Conservation (phyloP, 352 stramenopile genomes). For the Phytopythium litorale region DNA sequence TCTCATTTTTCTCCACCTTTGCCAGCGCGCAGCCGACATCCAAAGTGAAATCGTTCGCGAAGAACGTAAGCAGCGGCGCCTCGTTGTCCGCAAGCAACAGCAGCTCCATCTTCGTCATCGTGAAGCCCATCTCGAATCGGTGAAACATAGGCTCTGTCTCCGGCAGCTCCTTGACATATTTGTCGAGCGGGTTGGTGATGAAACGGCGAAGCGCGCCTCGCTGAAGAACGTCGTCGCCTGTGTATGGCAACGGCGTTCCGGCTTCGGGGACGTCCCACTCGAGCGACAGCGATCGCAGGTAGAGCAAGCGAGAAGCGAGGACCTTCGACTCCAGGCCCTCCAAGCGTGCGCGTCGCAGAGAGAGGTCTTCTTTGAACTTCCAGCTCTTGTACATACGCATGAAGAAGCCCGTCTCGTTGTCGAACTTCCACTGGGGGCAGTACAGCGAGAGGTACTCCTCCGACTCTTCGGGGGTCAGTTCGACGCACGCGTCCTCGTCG, state of each 20-base stretch:
- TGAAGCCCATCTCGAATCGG: conserved; percentile 46
- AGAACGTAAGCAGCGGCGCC: conserved; percentile 49
- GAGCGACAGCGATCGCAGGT: conserved; percentile 53
- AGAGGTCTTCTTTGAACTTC: conserved; percentile 40
- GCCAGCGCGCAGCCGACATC: conserved; percentile 44
- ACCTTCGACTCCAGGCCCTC: conserved; percentile 49
- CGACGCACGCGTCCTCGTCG: conserved; percentile 61
- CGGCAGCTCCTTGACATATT: conserved; percentile 52
- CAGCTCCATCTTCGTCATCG: conserved; percentile 45
- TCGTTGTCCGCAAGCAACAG: conserved; percentile 47
- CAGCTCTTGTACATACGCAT: conserved; percentile 32
- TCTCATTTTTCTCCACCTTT: conserved; percentile 27
- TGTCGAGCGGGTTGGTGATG: conserved; percentile 50
- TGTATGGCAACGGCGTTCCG: conserved; percentile 43
- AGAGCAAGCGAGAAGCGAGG: conserved; percentile 55
- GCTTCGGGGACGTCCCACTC: conserved; percentile 61
- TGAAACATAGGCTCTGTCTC: conserved; percentile 51
- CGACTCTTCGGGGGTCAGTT: conserved; percentile 35
- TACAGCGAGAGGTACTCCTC: conserved; percentile 66
- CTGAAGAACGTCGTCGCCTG: conserved; percentile 35
- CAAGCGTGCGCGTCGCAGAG: conserved; percentile 33
- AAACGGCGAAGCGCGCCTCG: conserved; percentile 61
- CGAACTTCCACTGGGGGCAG: conserved; percentile 45
- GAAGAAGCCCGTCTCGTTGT: conserved; percentile 45
- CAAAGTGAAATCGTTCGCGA: conserved; percentile 41